Base-by-base conservation (phyloP, 2,329 filamentous ascomycete species). In the Cryphonectria japonica region DNA sequence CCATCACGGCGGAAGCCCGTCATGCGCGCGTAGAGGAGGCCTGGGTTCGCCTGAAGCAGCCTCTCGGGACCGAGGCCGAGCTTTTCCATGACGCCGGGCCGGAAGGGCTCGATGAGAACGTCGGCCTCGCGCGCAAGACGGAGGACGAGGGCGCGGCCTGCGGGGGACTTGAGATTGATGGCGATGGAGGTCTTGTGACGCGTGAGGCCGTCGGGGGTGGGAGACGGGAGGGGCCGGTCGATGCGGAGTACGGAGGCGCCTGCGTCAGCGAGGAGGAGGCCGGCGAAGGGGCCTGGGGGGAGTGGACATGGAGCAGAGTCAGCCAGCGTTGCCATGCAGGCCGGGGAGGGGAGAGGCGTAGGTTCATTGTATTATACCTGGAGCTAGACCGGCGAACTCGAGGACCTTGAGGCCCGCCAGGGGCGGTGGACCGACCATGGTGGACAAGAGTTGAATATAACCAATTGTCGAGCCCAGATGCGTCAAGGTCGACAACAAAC, bases 1-100 rank as follows among this genome's bases (percentile, higher is more conserved):
- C 95, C 95, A 81, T 97, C 93, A 54, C 95, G 86, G 16, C 95
- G 87, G 80, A 98, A 98, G 0, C 95, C 95, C 2, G 94, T 96
- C 88, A 98, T 92, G 57, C 95, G 91, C 9, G 88, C 94, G 70
- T 97, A 90, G 68, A 98, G 89, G 2, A 98, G 83, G 0, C 91
- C 85, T 14, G 91, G 92, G 80, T 98, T 97, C 26, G 87, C 78
- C 39, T 89, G 83, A 3, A 72, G 54, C 9, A 98, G 85, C 0
- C 88, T 87, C 0, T 87, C 85, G 9, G 95, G 95, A 0, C 89
- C 90, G 1, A 98, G 87, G 0, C 92, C 92, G 13, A 95, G 88
- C 67, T 91, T 92, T 82, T 98, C 95, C 2, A 98, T 87, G 0
- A 98, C 93, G 50, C 94, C 94, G 0, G 95, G 95, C 0, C 95